Evolutionary conservation across 1,139 yeast species (phyloP).

Genomic region (Hemisphaericaspora xylofermentans): DNA sequence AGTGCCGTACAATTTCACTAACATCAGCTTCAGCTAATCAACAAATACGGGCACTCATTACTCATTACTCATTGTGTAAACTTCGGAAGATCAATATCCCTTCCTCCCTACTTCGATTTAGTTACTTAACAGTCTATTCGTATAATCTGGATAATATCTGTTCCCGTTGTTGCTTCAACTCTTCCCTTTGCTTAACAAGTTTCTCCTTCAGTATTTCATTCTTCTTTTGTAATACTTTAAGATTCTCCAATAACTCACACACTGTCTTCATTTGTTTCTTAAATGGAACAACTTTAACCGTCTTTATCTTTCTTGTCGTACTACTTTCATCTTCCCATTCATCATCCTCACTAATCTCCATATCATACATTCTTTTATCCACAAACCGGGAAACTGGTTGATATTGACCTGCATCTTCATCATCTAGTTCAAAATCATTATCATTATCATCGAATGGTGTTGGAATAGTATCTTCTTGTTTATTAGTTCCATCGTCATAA

Average conservation of each 20-base stretch:
- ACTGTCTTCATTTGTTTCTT: conserved; percentile 14
- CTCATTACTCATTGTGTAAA: no score
- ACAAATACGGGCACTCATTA: no score
- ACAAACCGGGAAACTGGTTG: not conserved
- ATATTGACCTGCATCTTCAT: conserved; percentile 17
- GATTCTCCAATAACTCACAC: conserved; percentile 7
- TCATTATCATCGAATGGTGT: conserved; percentile 9
- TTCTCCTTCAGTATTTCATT: conserved; percentile 5
- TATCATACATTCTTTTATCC: conserved; percentile 22
- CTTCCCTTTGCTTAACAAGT: conserved; percentile 11
- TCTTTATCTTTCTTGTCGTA: conserved; percentile 5
- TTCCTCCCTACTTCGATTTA: no score
- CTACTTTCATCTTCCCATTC: conserved; percentile 8
- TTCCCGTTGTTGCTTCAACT: conserved; percentile 6
- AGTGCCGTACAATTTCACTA: no score
- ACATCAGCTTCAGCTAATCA: no score
- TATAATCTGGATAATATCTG: not conserved
- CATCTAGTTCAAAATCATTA: conserved; percentile 20
- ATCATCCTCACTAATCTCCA: conserved; percentile 20
- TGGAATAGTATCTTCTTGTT: conserved; percentile 2
- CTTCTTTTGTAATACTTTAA: conserved; percentile 7
- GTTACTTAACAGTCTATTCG: not conserved
- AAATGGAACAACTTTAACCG: conserved; percentile 13
- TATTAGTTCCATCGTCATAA: conserved; percentile 15
- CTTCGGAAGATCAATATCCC: no score